These are phyloP conservation scores for Fusarium robinianum DNA, from an alignment of 2,329 filamentous ascomycete species.

Conservation along the genomic window DNA sequence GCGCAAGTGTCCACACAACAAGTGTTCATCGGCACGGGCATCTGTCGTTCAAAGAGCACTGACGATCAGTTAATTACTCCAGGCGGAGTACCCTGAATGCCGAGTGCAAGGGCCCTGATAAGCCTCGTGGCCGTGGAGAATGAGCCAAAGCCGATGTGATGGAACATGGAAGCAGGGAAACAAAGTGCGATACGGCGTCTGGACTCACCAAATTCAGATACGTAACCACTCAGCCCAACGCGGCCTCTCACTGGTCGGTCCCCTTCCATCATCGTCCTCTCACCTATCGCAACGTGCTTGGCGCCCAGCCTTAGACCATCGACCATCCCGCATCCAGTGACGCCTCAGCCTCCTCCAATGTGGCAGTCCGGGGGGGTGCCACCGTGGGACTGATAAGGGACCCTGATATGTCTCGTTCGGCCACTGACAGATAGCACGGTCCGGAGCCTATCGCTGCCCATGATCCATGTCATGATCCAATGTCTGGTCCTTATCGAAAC, in stretches of 20 bases:
- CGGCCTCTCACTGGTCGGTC: constrained; percentile 32
- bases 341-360: constrained; percentile 14
- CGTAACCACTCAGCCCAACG: constrained; percentile 37
- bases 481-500: constrained; percentile 25
- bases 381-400: constrained; percentile 26
- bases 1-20: too few species aligned
- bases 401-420: constrained; percentile 22
- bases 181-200: constrained; percentile 15
- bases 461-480: constrained; percentile 25
- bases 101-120: constrained; percentile 28
- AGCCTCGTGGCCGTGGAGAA: constrained; percentile 27
- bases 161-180: constrained; percentile 2
- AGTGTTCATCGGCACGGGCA: too few species aligned
- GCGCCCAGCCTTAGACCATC: constrained; percentile 21
- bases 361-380: constrained; percentile 4
- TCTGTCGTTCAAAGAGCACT: too few species aligned
- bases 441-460: constrained; percentile 17
- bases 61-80: too few species aligned
- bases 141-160: constrained; percentile 3
- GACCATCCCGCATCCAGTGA: constrained; percentile 27
- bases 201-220: constrained; percentile 44
- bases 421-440: constrained; percentile 27
- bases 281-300: constrained; percentile 22
- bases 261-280: constrained; percentile 16
- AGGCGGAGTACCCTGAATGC: constrained; percentile 1